These are phyloP conservation scores for Trichoderma pleuroti DNA, from an alignment of 2,329 filamentous ascomycete genomes.

Conservation along the genomic window DNA sequence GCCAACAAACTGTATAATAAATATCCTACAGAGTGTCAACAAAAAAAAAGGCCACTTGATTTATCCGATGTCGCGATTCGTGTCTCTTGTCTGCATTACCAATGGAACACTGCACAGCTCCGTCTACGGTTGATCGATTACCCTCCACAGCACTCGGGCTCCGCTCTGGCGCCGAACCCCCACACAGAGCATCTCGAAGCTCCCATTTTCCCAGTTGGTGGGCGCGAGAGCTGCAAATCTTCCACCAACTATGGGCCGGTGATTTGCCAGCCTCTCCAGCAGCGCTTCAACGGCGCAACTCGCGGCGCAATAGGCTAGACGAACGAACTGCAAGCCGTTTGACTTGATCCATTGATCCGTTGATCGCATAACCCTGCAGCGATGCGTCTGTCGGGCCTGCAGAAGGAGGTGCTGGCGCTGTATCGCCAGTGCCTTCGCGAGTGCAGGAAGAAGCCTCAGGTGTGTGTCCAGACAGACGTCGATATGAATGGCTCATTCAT, in stretches of 20 bases:
- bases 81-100: neutral
- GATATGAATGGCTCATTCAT: neutral
- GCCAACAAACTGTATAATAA: neutral
- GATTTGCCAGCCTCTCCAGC: conserved; percentile 1
- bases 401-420: conserved; percentile 79
- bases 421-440: conserved; percentile 85
- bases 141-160: neutral
- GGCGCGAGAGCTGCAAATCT: neutral
- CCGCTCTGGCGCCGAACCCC: conserved; percentile 11
- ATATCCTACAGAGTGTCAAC: neutral
- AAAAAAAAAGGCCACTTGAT: neutral
- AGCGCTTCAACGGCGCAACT: neutral
- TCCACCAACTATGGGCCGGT: conserved; percentile 11
- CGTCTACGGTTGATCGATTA: conserved; percentile 3
- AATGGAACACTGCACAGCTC: neutral
- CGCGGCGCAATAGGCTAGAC: neutral
- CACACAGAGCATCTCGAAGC: neutral
- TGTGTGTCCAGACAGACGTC: conserved; percentile 34
- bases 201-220: neutral
- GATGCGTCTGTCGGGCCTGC: conserved; percentile 72
- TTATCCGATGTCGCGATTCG: neutral
- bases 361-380: neutral
- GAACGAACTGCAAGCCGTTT: neutral
- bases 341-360: neutral
- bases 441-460: conserved; percentile 73